A percentile compares a stretch with the other conserved stretches of the same genome.
Conservation (phyloP, 768 basidiomycete species). For the Leccinum uliginosum region DNA sequence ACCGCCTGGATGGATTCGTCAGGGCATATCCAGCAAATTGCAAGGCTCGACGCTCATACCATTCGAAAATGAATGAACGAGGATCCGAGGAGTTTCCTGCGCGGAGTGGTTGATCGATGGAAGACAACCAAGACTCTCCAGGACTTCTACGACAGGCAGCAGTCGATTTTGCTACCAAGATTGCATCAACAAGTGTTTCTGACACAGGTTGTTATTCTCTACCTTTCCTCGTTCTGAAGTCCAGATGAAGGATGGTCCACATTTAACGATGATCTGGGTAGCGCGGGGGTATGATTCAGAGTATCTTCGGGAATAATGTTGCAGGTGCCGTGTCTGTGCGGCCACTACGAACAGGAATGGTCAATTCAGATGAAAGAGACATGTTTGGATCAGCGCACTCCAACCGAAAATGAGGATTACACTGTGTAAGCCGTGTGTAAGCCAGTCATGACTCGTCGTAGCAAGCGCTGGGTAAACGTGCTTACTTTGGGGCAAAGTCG, state of each 20-base stretch:
- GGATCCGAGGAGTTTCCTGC: slow-evolving; percentile 4
- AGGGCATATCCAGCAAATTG: background rate
- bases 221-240: slow-evolving; percentile 12
- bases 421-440: slow-evolving; percentile 1
- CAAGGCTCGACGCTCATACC: slow-evolving; percentile 8
- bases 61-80: slow-evolving; percentile 29
- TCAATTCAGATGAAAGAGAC: background rate
- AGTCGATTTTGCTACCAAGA: slow-evolving; percentile 15
- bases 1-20: slow-evolving; percentile 16
- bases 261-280: slow-evolving; percentile 26
- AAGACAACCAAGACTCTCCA: slow-evolving; percentile 23
- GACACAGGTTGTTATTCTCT: background rate
- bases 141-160: slow-evolving; percentile 20
- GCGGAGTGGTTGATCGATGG: background rate
- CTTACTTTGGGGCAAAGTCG: slow-evolving; percentile 21
- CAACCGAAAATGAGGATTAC: slow-evolving; percentile 30
- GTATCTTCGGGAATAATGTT: slow-evolving; percentile 24
- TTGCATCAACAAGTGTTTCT: background rate
- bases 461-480: background rate
- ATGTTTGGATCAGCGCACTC: slow-evolving; percentile 13
- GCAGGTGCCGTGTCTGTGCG: slow-evolving; percentile 23
- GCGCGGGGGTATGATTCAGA: slow-evolving; percentile 24
- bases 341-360: slow-evolving; percentile 16
- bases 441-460: background rate
- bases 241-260: slow-evolving; percentile 19